Conservation (phyloP, 305 asterid genomes). For the Fraxinus ornus region DNA sequence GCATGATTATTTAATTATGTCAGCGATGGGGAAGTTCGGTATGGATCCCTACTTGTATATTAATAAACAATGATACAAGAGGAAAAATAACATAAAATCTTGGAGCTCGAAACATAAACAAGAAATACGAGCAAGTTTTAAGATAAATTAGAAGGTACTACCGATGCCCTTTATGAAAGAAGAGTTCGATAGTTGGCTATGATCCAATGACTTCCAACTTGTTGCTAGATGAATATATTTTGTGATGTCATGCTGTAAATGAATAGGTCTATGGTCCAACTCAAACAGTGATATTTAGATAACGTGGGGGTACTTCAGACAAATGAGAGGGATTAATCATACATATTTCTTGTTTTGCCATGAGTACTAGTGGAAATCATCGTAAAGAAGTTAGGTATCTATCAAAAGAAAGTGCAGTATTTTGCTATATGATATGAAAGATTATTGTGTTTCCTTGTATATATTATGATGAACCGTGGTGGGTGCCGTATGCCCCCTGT, state of each 20-base stretch:
- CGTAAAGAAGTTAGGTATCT: not conserved
- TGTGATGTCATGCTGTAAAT: not conserved
- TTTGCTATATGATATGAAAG: not conserved
- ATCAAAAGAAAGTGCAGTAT: not conserved
- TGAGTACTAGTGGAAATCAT: not conserved
- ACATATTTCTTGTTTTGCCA: not conserved
- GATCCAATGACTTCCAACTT: not conserved
- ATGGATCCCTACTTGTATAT: not conserved
- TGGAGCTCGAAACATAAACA: not conserved
- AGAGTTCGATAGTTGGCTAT: not conserved
- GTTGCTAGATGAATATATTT: not conserved
- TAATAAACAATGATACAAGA: too few relatives aligned
- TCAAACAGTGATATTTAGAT: not conserved
- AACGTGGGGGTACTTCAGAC: too few relatives aligned
- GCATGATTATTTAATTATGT: too few relatives aligned
- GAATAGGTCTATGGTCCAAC: not conserved
- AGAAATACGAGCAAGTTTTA: too few relatives aligned
- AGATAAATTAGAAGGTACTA: not conserved
- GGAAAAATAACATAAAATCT: not conserved
- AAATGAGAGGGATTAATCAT: not conserved
- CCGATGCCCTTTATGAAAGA: not conserved
- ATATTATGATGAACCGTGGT: not conserved
- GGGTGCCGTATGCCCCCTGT: too few relatives aligned
- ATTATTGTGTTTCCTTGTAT: not conserved
- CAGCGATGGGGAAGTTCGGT: not conserved